Evolutionary conservation across 139 green algal species (phyloP).

Genomic region (Auxenochlorella pyrenoidosa): DNA sequence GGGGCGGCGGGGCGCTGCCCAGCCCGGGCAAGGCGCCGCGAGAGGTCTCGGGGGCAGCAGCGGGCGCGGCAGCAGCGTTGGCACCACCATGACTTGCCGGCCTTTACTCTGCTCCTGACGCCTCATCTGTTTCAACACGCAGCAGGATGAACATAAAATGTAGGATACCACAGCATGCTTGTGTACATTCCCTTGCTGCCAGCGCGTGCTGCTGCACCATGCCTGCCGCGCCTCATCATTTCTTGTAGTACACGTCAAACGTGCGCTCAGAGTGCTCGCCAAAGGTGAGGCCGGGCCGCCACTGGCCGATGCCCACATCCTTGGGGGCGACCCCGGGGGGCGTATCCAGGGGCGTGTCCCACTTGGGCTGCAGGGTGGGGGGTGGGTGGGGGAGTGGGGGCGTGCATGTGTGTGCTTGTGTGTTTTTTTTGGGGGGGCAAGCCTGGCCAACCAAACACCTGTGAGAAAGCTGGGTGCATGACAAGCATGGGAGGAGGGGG

Average conservation of each 20-base stretch:
- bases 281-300: conserved; percentile 69
- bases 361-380: conserved; percentile 28
- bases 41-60: not conserved
- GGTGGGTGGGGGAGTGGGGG: not conserved
- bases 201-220: not conserved
- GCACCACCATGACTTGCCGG: not conserved
- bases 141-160: not conserved
- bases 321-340: not conserved
- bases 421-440: too few species aligned
- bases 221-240: not conserved
- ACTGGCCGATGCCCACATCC: conserved; percentile 57
- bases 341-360: conserved; percentile 49
- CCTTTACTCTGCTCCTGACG: too few species aligned
- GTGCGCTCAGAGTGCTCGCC: conserved; percentile 70
- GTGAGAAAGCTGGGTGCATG: not conserved
- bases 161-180: not conserved
- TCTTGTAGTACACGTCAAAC: conserved; percentile 46
- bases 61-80: too few species aligned
- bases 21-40: not conserved
- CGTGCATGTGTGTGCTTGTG: not conserved
- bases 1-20: not conserved
- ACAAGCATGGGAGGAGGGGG: too few species aligned
- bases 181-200: not conserved
- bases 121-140: not conserved
- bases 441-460: not conserved